Evolutionary conservation across 179 eudicot genomes (phyloP).

Genomic region (Beta corolliflora): DNA sequence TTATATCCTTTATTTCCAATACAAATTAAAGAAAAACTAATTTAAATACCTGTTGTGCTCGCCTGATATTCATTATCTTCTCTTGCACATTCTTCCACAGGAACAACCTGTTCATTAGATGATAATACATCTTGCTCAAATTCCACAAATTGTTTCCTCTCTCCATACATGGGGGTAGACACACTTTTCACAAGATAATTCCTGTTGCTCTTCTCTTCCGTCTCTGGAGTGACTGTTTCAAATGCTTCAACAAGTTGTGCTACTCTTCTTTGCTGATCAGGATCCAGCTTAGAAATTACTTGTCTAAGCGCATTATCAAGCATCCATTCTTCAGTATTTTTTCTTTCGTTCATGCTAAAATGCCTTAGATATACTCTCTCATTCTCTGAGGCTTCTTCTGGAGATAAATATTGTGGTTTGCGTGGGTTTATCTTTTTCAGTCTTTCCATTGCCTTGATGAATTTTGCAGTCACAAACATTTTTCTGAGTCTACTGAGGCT

Average conservation of each 20-base stretch:
- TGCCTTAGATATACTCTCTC: conserved; percentile 55
- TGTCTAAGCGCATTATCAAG: conserved; percentile 80
- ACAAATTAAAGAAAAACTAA: not conserved
- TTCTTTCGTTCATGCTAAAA: conserved; percentile 60
- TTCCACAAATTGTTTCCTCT: conserved; percentile 2
- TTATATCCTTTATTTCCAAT: not conserved
- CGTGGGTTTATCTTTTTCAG: conserved; percentile 46
- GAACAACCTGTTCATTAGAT: conserved; percentile 20
- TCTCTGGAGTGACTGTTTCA: conserved; percentile 74
- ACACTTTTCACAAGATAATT: conserved; percentile 23
- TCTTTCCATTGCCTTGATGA: conserved; percentile 77
- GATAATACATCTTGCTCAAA: conserved; percentile 11
- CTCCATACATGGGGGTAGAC: conserved; percentile 13
- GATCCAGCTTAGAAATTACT: conserved; percentile 63
- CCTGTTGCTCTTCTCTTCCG: conserved; percentile 21
- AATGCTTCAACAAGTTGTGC: conserved; percentile 86
- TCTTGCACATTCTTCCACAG: not conserved
- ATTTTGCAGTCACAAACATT: conserved; percentile 61
- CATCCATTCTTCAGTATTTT: conserved; percentile 90
- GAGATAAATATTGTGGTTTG: conserved; percentile 30
- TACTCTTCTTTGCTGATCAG: conserved; percentile 82
- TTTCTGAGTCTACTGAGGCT: conserved; percentile 67
- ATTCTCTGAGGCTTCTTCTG: conserved; percentile 36
- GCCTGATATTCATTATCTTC: conserved; percentile 23
- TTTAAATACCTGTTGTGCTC: conserved; percentile 34